Conservation (phyloP, 192 early-diverging fungal genomes). For the Coemansia sp. region DNA sequence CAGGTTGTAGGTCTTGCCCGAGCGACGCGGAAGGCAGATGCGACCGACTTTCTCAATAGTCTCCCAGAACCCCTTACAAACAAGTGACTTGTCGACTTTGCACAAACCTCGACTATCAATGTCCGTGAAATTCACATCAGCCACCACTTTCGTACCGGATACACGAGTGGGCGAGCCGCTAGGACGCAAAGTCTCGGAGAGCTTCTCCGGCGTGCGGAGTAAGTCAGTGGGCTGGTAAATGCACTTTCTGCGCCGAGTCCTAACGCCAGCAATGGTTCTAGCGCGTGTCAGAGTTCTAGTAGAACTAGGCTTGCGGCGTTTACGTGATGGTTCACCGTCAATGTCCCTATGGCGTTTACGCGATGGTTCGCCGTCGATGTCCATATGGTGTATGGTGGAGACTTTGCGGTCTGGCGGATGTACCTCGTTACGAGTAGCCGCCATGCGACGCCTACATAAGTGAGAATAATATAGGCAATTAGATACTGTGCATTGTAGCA, state of each 20-base stretch:
- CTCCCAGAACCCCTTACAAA: conserved; percentile 52
- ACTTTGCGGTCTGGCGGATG: background rate
- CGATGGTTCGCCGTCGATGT: background rate
- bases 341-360: background rate
- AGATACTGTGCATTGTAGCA: background rate
- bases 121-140: conserved; percentile 30
- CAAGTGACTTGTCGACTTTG: conserved; percentile 50
- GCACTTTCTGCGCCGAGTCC: background rate
- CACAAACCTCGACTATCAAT: conserved; percentile 12
- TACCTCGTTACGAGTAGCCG: background rate
- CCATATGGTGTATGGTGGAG: background rate
- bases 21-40: conserved; percentile 42
- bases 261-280: background rate
- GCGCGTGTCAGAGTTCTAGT: background rate
- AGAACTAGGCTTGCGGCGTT: background rate
- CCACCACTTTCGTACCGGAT: conserved; percentile 32
- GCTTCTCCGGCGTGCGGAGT: conserved; percentile 26
- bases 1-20: conserved; percentile 52
- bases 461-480: background rate
- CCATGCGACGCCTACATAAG: conserved; percentile 14
- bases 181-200: conserved; percentile 24
- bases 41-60: conserved; percentile 25
- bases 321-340: background rate
- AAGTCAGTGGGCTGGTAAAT: background rate
- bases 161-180: conserved; percentile 45